These are phyloP conservation scores for Tribonema minus DNA, from an alignment of 108 stramenopile genomes.

Conservation along the genomic window DNA sequence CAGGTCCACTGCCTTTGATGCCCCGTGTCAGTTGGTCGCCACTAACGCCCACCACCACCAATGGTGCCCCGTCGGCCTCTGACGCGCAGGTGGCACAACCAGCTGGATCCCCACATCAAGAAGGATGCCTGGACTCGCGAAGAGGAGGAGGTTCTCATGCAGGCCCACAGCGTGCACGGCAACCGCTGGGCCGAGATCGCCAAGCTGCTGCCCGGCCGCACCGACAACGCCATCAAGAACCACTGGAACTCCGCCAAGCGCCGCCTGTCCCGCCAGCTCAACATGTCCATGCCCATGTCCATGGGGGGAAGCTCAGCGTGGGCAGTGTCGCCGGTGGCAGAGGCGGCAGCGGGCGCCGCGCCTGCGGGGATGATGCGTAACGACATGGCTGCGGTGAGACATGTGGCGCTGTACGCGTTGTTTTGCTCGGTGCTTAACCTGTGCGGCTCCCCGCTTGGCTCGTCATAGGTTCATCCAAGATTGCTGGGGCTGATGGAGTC, in stretches of 20 bases:
- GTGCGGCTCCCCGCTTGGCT: no score
- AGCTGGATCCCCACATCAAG: slow-evolving; percentile 77
- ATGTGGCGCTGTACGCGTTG: no score
- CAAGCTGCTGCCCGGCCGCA: slow-evolving; percentile 81
- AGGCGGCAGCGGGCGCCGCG: no score
- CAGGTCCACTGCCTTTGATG: no score
- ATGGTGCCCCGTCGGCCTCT: no score
- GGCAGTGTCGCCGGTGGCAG: background rate
- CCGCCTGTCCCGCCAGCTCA: slow-evolving; percentile 39
- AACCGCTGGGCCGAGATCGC: slow-evolving; percentile 89
- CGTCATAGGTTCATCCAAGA: no score
- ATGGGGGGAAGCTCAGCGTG: background rate
- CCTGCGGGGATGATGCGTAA: no score
- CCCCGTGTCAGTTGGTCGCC: no score
- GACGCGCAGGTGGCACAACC: slow-evolving; percentile 66
- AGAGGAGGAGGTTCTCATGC: slow-evolving; percentile 53
- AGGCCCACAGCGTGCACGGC: slow-evolving; percentile 53
- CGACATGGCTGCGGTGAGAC: no score
- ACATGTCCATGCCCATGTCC: slow-evolving; percentile 9
- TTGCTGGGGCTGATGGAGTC: no score
- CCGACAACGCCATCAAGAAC: slow-evolving; percentile 98
- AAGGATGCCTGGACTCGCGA: slow-evolving; percentile 61
- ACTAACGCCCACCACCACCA: no score
- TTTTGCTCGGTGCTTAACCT: no score
- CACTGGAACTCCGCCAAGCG: slow-evolving; percentile 56